Conservation (phyloP, 805 yeast species). For the Millerago galiae region DNA sequence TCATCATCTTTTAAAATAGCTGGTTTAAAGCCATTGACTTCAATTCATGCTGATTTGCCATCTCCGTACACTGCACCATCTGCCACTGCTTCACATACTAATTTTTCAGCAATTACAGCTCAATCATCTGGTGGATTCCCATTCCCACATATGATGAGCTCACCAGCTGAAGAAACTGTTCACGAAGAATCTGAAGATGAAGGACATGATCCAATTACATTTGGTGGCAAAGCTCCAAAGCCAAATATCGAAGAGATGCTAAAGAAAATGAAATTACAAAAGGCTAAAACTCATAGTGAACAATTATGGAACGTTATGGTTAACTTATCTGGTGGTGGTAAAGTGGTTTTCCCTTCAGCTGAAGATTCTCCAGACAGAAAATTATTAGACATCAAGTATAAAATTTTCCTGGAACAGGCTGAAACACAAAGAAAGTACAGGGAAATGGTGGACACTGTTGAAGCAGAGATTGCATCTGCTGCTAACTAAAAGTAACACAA, state of each 20-base stretch:
- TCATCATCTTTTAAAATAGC: constrained; percentile 22
- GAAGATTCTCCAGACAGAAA: constrained; percentile 56
- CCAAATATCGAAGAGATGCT: constrained; percentile 44
- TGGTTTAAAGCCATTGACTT: constrained; percentile 21
- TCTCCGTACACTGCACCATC: constrained; percentile 78
- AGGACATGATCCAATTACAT: constrained; percentile 47
- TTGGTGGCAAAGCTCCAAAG: constrained; percentile 54
- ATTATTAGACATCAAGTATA: constrained; percentile 72
- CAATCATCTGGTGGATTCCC: constrained; percentile 31
- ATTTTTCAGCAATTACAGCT: constrained; percentile 31
- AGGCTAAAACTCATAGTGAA: constrained; percentile 35
- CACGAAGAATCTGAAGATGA: constrained; percentile 33
- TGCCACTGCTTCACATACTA: constrained; percentile 65
- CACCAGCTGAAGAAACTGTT: constrained; percentile 31
- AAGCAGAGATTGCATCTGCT: constrained; percentile 8
- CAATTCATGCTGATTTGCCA: constrained; percentile 26
- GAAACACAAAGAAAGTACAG: constrained; percentile 75
- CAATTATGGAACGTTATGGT: constrained; percentile 85
- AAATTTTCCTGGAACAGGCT: constrained; percentile 84
- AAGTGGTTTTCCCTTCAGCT: constrained; percentile 63
- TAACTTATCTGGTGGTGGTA: constrained; percentile 76
- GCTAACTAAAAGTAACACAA: not conserved
- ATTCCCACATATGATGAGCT: constrained; percentile 37
- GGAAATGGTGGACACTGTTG: constrained; percentile 50
- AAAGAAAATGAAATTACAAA: constrained; percentile 23